Conservation (phyloP, 2,329 filamentous ascomycete species). For the Stachybotrys echinatus region DNA sequence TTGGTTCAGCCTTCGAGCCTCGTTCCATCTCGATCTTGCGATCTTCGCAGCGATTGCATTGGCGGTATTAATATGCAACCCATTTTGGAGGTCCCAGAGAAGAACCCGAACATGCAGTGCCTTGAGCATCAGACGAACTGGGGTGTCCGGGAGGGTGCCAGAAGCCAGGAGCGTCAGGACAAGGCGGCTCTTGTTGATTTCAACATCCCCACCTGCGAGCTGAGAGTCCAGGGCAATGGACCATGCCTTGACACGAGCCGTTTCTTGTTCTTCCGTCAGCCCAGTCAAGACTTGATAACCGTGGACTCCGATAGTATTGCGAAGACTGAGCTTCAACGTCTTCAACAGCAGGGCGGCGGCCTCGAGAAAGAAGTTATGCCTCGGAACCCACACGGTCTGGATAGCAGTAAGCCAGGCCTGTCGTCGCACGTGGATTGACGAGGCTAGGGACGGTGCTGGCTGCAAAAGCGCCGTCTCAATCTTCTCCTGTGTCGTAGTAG, state of each 20-base stretch:
- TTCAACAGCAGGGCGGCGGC: constrained; percentile 75
- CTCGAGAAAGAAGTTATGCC: constrained; percentile 81
- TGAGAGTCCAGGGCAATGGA: constrained; percentile 89
- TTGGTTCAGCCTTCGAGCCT: constrained; percentile 62
- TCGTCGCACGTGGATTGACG: constrained; percentile 77
- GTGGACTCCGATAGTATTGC: constrained; percentile 70
- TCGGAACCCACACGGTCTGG: constrained; percentile 87
- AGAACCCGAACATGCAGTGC: constrained; percentile 87
- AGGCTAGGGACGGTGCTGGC: constrained; percentile 66
- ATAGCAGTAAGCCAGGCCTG: constrained; percentile 92
- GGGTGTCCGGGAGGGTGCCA: constrained; percentile 78
- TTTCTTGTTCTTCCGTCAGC: constrained; percentile 77
- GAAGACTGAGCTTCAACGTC: constrained; percentile 73
- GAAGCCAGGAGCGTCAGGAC: constrained; percentile 84
- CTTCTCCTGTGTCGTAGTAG: constrained; percentile 46
- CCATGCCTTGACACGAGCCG: constrained; percentile 85
- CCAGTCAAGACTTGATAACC: constrained; percentile 76
- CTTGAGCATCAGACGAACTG: constrained; percentile 81
- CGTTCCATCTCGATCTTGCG: constrained; percentile 74
- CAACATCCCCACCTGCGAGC: constrained; percentile 81
- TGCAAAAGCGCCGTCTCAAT: constrained; percentile 37
- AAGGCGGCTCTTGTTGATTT: constrained; percentile 83
- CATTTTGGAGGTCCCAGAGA: constrained; percentile 68
- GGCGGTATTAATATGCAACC: constrained; percentile 58
- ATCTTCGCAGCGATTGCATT: constrained; percentile 68